A percentile compares a stretch with the other conserved stretches of the same genome.
Conservation (phyloP, 768 basidiomycete species). For the Cubamyces lactineus region DNA sequence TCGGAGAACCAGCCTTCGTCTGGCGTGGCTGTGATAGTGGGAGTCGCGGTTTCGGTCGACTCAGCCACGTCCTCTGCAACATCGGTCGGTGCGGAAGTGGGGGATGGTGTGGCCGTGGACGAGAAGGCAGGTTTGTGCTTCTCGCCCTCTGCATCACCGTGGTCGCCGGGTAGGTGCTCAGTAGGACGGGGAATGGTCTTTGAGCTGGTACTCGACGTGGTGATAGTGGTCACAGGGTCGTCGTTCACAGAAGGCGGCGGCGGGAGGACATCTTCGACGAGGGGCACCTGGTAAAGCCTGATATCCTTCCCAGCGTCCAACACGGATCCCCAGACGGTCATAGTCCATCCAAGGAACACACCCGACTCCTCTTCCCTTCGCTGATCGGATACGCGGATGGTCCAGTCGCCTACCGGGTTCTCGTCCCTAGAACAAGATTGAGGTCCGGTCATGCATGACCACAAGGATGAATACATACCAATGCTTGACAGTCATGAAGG, state of each 20-base stretch:
- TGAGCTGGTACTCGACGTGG: conserved; percentile 43
- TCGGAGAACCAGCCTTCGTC: conserved; percentile 88
- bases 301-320: conserved; percentile 67
- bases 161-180: conserved; percentile 83
- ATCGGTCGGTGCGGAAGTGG: conserved; percentile 12
- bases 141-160: conserved; percentile 79
- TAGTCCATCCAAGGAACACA: conserved; percentile 85
- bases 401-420: conserved; percentile 89
- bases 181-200: conserved; percentile 86
- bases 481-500: conserved; percentile 98
- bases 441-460: conserved; percentile 7
- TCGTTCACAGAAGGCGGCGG: conserved; percentile 39
- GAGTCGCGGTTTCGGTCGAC: conserved; percentile 13
- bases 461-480: conserved; percentile 60
- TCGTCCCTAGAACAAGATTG: conserved; percentile 73
- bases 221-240: conserved; percentile 42
- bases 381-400: conserved; percentile 82
- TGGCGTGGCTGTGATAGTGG: conserved; percentile 53
- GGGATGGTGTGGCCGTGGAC: conserved; percentile 32
- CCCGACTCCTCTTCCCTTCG: conserved; percentile 58
- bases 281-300: conserved; percentile 62
- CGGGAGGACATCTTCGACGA: conserved; percentile 54
- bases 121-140: conserved; percentile 73
- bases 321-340: conserved; percentile 89
- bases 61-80: conserved; percentile 31